Conservation (phyloP, 345 rosid genomes). For the Syzygium aqueum region DNA sequence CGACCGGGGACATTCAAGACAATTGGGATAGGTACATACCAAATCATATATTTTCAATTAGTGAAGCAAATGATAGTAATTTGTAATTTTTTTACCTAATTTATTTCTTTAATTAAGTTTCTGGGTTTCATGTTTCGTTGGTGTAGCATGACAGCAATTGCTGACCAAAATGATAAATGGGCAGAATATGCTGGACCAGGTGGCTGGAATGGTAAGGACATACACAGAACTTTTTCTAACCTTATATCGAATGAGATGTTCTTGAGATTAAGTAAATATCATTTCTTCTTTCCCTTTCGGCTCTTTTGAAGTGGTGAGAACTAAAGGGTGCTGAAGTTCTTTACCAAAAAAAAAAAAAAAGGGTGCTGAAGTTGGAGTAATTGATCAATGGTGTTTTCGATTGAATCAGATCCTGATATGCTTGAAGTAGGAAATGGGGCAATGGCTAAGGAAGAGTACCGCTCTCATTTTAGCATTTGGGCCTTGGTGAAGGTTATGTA, state of each 20-base stretch:
- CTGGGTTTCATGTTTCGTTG: not conserved
- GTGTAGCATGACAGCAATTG: constrained; percentile 39
- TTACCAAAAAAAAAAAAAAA: too few species aligned
- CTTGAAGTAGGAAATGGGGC: constrained; percentile 76
- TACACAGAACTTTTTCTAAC: not conserved
- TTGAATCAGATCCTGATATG: constrained; percentile 55
- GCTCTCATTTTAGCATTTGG: constrained; percentile 69
- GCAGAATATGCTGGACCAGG: constrained; percentile 58
- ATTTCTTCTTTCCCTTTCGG: not conserved
- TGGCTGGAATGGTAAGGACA: constrained; percentile 51
- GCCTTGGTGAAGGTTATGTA: constrained; percentile 28
- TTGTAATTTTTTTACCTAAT: not conserved
- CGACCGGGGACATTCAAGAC: constrained; percentile 44
- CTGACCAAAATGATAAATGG: constrained; percentile 50
- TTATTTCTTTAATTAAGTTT: not conserved
- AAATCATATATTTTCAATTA: not conserved
- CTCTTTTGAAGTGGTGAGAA: not conserved
- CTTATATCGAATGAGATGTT: not conserved
- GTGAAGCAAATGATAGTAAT: not conserved
- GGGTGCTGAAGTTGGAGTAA: not conserved
- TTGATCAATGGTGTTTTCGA: not conserved
- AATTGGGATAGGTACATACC: constrained; percentile 31
- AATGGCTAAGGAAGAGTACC: constrained; percentile 53
- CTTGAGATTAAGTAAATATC: not conserved
- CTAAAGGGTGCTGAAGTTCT: not conserved